Base-by-base conservation (phyloP, 495 filamentous ascomycete species). In the Cudoniella acicularis region DNA sequence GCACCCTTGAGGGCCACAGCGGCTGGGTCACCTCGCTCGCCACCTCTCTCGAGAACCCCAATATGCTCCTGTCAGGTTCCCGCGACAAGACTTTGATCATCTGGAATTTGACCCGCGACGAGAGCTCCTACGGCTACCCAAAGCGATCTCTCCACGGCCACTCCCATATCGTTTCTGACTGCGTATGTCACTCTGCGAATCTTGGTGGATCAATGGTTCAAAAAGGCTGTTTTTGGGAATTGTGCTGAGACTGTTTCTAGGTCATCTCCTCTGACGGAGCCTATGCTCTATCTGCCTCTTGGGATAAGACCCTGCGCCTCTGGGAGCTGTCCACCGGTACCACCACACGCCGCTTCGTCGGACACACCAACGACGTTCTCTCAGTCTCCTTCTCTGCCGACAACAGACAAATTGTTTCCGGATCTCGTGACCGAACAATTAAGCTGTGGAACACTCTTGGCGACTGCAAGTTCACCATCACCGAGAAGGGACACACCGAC, bases 391-490 rank as follows among this genome's bases (percentile, higher is more conserved):
- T 99, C 90, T 99, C 94, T 72, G 94, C 94, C 85, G 94, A 99
- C 83, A 99, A 99, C 87, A 91, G 94, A 73, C 94, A 99, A 85
- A 99, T 99, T 80, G 94, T 99, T 71, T 98, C 94, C 63, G 94
- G 92, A 60, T 98, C 94, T 47, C 91, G 94, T 72, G 94, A 99
- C 80, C 87, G 92, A 72, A 90, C 88, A 70, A 99, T 99, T 87
- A 99, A 98, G 89, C 86, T 99, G 66, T 99, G 94, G 94, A 99
- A 99, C 83, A 99, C 94, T 69, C 91, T 99, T 54, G 94, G 94
- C 76, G 94, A 99, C 85, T 99, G 94, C 91, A 99, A 99, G 84
- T 99, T 85, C 86, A 99, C 93, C 83, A 98, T 99, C 85, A 94
- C 90, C 79, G 94, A 99, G 71, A 98, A 99, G 87, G 94, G 95